These are phyloP conservation scores for Neofusicoccum cordaticola DNA, from an alignment of 2,329 filamentous ascomycete species.

Conservation along the genomic window DNA sequence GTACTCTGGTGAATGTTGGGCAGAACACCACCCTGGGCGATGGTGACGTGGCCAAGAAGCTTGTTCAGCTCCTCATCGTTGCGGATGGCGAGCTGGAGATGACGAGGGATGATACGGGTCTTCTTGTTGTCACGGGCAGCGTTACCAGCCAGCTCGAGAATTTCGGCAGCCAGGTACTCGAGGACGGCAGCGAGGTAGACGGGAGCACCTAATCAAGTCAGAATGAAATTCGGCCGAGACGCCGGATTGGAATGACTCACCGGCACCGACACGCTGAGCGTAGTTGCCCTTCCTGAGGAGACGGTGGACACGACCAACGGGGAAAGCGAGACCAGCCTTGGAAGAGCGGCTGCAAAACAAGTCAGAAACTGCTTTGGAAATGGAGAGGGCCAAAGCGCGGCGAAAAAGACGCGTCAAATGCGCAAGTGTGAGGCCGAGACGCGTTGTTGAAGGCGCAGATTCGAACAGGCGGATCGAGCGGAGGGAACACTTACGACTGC, in stretches of 20 bases:
- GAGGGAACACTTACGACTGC: conserved; percentile 77
- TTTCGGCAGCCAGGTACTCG: conserved; percentile 97
- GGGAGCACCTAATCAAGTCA: conserved; percentile 62
- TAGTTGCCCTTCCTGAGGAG: conserved; percentile 99
- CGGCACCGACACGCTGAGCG: conserved; percentile 97
- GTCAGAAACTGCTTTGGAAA: conserved; percentile 39
- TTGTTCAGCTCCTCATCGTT: conserved; percentile 99
- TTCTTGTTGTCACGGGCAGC: conserved; percentile 99
- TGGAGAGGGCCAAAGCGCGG: conserved; percentile 26
- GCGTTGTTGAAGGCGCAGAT: conserved; percentile 38
- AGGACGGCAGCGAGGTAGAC: conserved; percentile 97
- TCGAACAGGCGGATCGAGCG: neutral
- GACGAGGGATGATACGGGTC: conserved; percentile 99
- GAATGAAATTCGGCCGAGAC: conserved; percentile 11
- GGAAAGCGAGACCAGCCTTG: conserved; percentile 98
- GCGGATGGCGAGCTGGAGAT: conserved; percentile 97
- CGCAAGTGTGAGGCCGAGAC: conserved; percentile 26
- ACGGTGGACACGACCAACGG: conserved; percentile 98
- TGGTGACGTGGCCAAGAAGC: conserved; percentile 92
- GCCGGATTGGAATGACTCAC: conserved; percentile 43
- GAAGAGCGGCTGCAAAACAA: conserved; percentile 75
- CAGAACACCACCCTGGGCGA: conserved; percentile 93
- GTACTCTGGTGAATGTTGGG: conserved; percentile 97
- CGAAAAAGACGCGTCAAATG: conserved; percentile 22
- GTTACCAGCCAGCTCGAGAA: conserved; percentile 97